Evolutionary conservation across 441 rosid genomes (phyloP), one percentile per base, ranked within the genome.

Genomic region (Oxalis stricta): DNA sequence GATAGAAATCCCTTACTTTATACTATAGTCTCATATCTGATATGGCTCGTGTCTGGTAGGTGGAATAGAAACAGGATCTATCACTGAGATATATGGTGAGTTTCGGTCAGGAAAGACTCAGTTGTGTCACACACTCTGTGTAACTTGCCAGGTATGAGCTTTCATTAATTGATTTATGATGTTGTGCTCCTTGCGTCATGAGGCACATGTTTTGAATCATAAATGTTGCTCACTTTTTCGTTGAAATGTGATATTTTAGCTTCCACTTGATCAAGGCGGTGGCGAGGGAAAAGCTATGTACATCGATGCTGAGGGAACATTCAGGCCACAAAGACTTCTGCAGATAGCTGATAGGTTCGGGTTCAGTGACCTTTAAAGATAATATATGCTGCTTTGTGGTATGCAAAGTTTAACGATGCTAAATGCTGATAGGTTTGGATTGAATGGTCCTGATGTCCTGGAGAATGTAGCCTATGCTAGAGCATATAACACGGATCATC

Each of bases 241-340:
- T 52, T 40, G 13, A 24, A 5, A 22, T 53, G 47, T 44, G 8
- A 52, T 54, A 17, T 68, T 53, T 65, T 76, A 85, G 96, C 92
- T 85, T 66, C 98, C 94, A 10, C 55, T 89, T 60, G 94, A 89
- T 76, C 96, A 89, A 82, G 96, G 96, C 38, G 98, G 96, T 0
- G 93, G 96, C 6, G 94, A 85, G 61, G 96, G 98, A 46, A 89
- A 89, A 55, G 93, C 96, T 5, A 77, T 89, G 96, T 89, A 89
- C 65, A 89, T 85, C 21, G 96, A 89, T 71, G 96, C 98, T 0
- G 94, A 85, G 69, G 98, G 96, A 38, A 77, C 98, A 50, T 80
- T 89, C 63, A 65, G 96, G 58, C 96, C 98, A 35, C 96, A 89
- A 53, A 76, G 98, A 57, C 89, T 89, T 21, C 44, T 85, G 14